Evolutionary conservation across 805 yeast genomes (phyloP).

Genomic region (Tetrapisispora arboricola): DNA sequence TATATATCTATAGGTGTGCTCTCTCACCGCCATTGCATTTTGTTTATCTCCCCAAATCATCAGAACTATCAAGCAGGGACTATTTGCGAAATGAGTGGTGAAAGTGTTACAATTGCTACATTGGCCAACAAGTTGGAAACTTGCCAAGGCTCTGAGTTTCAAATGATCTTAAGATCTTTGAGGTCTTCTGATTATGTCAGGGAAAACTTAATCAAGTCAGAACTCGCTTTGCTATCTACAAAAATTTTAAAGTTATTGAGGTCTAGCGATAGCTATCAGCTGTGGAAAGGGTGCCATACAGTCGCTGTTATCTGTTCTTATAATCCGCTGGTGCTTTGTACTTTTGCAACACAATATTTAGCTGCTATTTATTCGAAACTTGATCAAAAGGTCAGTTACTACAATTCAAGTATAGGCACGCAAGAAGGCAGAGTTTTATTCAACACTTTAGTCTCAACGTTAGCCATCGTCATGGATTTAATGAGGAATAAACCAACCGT

Average conservation of each 20-base stretch:
- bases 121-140: conserved; percentile 22
- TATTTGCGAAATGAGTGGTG: neutral
- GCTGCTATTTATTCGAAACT: conserved; percentile 20
- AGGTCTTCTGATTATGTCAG: conserved; percentile 22
- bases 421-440: conserved; percentile 17
- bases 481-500: conserved; percentile 75
- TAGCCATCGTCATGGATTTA: conserved; percentile 27
- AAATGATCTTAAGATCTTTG: conserved; percentile 18
- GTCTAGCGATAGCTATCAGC: conserved; percentile 35
- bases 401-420: conserved; percentile 12
- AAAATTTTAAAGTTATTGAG: conserved; percentile 35
- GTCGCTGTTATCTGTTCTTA: conserved; percentile 35
- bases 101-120: conserved; percentile 15
- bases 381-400: conserved; percentile 21
- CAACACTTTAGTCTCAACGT: conserved; percentile 24
- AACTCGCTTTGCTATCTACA: conserved; percentile 23
- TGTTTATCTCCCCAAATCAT: no score
- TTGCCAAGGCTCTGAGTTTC: conserved; percentile 23
- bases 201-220: conserved; percentile 25
- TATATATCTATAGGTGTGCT: no score
- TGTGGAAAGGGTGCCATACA: conserved; percentile 54
- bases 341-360: conserved; percentile 24
- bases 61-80: no score
- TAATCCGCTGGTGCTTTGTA: conserved; percentile 27
- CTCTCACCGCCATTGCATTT: no score